Conservation (phyloP, 176 grass and related monocot genomes). For the Zoysia pacifica region DNA sequence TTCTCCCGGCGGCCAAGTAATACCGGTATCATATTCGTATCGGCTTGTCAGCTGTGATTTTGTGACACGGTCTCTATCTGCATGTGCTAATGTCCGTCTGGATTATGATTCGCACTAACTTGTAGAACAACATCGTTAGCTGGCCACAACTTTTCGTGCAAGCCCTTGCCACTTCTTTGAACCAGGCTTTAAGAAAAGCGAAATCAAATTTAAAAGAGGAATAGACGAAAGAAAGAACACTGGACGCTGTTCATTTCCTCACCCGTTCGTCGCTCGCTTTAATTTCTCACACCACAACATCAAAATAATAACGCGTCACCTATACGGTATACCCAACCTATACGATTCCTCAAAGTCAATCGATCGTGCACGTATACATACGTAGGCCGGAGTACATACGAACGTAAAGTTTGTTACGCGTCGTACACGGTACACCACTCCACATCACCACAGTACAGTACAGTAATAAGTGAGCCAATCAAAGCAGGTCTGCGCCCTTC, state of each 20-base stretch:
- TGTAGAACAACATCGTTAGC: background rate
- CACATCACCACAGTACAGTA: background rate
- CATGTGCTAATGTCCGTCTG: background rate
- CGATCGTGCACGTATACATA: background rate
- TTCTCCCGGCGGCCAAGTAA: too few relatives aligned
- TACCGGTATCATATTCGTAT: too few relatives aligned
- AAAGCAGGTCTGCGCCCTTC: background rate
- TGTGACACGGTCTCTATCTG: background rate
- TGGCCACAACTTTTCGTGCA: background rate
- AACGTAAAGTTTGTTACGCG: slow-evolving; percentile 9
- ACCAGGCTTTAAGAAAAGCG: background rate
- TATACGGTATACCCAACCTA: slow-evolving; percentile 20
- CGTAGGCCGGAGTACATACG: background rate
- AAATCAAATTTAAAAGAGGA: background rate
- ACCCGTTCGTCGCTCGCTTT: background rate
- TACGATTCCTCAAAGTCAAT: background rate
- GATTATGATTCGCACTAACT: background rate
- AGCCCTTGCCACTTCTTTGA: background rate
- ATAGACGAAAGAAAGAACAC: background rate
- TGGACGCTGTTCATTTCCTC: background rate
- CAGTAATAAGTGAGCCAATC: background rate
- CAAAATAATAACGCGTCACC: background rate
- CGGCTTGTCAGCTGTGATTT: too few relatives aligned
- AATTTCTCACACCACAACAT: background rate
- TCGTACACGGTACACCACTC: slow-evolving; percentile 23